phyloP scores from a whole-genome alignment of 352 stramenopile genomes.

The Globisporangium camurandrum region DNA sequence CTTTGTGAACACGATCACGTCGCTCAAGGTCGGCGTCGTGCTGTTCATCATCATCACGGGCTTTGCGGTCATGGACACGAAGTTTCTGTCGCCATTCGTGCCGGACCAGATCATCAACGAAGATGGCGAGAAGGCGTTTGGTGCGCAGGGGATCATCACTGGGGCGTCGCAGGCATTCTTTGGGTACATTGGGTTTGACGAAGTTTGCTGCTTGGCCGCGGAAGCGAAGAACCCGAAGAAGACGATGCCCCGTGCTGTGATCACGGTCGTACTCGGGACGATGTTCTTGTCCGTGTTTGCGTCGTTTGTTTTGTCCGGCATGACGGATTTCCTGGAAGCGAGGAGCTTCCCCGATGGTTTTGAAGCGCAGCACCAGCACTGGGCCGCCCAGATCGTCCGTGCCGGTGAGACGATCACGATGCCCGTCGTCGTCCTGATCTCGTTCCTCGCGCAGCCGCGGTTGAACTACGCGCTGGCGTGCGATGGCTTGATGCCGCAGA shows the following conservation, averaged over 20 bases:
- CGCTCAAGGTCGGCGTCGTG: slow-evolving; percentile 79
- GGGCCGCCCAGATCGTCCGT: slow-evolving; percentile 43
- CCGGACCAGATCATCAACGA: slow-evolving; percentile 13
- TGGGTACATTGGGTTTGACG: slow-evolving; percentile 92
- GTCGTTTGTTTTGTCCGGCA: slow-evolving; percentile 77
- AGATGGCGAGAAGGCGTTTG: slow-evolving; percentile 15
- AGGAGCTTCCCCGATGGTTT: slow-evolving; percentile 37
- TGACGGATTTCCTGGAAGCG: slow-evolving; percentile 20
- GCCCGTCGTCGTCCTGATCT: slow-evolving; percentile 91
- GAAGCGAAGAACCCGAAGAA: slow-evolving; percentile 57
- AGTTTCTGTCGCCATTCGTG: slow-evolving; percentile 82
- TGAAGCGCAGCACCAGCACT: slow-evolving; percentile 25
- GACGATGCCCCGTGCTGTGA: slow-evolving; percentile 70
- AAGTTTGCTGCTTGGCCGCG: slow-evolving; percentile 86
- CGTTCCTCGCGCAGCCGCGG: slow-evolving; percentile 89
- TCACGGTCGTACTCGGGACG: slow-evolving; percentile 67
- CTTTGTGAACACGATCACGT: slow-evolving; percentile 86
- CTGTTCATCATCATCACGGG: slow-evolving; percentile 89
- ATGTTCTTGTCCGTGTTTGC: slow-evolving; percentile 59
- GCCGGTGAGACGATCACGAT: slow-evolving; percentile 77
- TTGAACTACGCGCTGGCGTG: slow-evolving; percentile 90
- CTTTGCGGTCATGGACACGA: slow-evolving; percentile 68
- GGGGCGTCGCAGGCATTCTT: slow-evolving; percentile 88
- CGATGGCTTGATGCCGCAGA: slow-evolving; percentile 88
- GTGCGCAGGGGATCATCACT: slow-evolving; percentile 48